Base-by-base conservation (phyloP, 2,329 filamentous ascomycete species). In the Fusarium sarcochroum region DNA sequence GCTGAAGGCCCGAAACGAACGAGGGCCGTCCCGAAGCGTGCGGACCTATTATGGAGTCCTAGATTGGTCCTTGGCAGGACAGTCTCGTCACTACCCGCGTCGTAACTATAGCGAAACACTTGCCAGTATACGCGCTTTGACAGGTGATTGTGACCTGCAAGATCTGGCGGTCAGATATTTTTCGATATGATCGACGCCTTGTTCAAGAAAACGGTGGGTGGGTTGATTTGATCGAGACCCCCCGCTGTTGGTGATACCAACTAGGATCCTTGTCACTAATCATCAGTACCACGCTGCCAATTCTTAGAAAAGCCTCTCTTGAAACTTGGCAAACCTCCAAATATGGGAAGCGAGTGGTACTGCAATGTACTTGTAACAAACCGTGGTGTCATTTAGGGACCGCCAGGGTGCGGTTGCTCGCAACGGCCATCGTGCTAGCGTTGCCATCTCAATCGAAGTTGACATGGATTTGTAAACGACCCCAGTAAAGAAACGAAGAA, bases 41-140 rank as follows among this genome's bases (percentile, higher is more conserved):
- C 67, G 58, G 67, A 70, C 53, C 54, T 68, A 57, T 64, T 64
- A 70, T 68, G 67, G 67, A 61, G 63, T 64, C 67, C 63, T 42
- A 45, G 51, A 51, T 55, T 53, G 47, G 50, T 37, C 52, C 67
- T 69, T 68, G 67, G 50, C 67, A 56, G 40, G 21, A 42, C 23
- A 52, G 38, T 30, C 38, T 49, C 52, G 42, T 54, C 34, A 54
- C 17, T 53, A 44, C 52, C 66, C 48, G 49, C 49, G 62, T 46
- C 41, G 55, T 61, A 46, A 49, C 50, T 32, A 49, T 37, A 47
- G 49, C 48, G 58, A 56, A 54, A 40, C 47, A 58, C 50, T 57
- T 53, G 53, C 57, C 37, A 62, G 37, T 20, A 35, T 38, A 57
- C 51, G 58, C 46, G 53, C 51, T 51, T 67, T 67, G 62, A 47